Base-by-base conservation (phyloP, 2,329 filamentous ascomycete genomes). In the Nothopassalora personata region DNA sequence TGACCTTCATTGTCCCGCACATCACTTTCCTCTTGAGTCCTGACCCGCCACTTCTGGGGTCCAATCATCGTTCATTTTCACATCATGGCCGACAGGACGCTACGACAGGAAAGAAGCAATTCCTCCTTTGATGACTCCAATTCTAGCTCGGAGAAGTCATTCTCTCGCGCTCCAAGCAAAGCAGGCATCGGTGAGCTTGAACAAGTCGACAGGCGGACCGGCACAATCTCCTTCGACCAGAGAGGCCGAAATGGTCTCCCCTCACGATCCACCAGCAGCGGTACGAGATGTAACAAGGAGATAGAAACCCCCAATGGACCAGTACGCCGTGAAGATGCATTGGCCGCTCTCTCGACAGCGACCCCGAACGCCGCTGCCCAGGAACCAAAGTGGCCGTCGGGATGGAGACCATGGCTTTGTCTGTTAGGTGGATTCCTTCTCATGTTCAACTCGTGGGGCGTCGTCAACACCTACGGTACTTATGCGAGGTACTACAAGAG, bases 401-500 rank as follows among this genome's bases (percentile, higher is more conserved):
- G 72, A 48, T 79, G 76, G 76, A 69, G 74, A 60, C 74, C 79
- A 13, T 81, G 78, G 59, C 64, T 71, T 6, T 75, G 74, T 55
- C 70, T 80, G 57, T 64, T 78, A 4, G 77, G 75, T 27, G 78
- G 79, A 60, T 81, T 80, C 67, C 74, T 80, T 57, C 76, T 80
- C 56, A 81, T 81, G 79, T 69, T 69, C 65, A 68, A 70, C 54
- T 69, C 67, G 30, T 70, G 68, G 68, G 67, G 67, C 19, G 57
- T 80, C 1, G 76, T 80, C 33, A 80, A 80, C 60, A 75, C 77
- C 5, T 81, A 78, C 58, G 79, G 79, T 39, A 80, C 79, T 3
- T 81, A 77, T 67, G 72, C 76, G 1, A 79, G 77, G 1, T 80
- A 76, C 68, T 81, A 81, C 64, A 74, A 74, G 60, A 74, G 79